Base-by-base conservation (phyloP, 306 rosid species). In the Vigna hirtella region DNA sequence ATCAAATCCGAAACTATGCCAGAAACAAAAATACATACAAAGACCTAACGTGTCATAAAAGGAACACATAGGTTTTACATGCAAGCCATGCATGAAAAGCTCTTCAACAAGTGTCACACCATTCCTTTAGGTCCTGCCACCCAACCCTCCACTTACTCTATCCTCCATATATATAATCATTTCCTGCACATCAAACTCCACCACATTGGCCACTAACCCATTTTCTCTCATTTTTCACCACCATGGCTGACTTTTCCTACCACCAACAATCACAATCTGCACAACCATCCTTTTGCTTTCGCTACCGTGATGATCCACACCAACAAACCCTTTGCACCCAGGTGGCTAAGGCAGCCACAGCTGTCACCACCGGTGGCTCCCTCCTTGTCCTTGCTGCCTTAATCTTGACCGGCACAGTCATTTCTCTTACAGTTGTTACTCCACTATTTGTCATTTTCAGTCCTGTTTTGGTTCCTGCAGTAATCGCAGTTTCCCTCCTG, bases 361-460 rank as follows among this genome's bases (percentile, higher is more conserved):
- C 96, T 0, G 87, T 81, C 24, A 86, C 93, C 0, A 86, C 90
- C 0, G 97, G 97, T 0, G 89, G 95, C 0, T 94, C 95, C 7
- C 83, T 94, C 28, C 42, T 94, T 4, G 65, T 88, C 49, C 83
- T 92, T 30, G 84, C 97, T 0, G 90, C 84, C 0, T 51, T 94
- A 49, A 51, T 84, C 5, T 56, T 89, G 0, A 86, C 91, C 1
- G 88, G 73, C 0, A 88, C 97, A 0, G 92, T 92, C 15, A 84
- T 94, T 0, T 86, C 79, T 0, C 79, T 94, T 16, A 85, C 95
- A 47, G 18, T 89, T 0, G 87, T 71, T 1, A 92, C 93, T 0
- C 98, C 97, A 0, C 79, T 92, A 53, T 82, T 94, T 0, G 91
- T 92, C 17, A 77, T 94, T n/a, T 94, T 92, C 88, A 94, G 98